Percentiles rank a stretch among this genome's conserved stretches.
These are phyloP conservation scores for Manihot esculenta DNA, from an alignment of 441 rosid species.

Conservation along the genomic window DNA sequence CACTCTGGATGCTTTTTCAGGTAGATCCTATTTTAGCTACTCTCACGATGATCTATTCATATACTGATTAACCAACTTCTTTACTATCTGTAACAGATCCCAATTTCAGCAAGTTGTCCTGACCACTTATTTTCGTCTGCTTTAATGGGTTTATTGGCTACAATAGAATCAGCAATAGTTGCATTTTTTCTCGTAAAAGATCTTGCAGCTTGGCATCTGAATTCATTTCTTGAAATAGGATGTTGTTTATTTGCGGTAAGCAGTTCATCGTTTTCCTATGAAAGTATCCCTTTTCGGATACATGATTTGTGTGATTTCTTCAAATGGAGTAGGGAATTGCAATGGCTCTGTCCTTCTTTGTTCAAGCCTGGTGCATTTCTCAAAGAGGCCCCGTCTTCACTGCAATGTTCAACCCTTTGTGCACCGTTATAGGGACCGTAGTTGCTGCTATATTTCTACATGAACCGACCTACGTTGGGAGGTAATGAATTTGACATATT, in stretches of 20 bases:
- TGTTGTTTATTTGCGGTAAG: conserved; percentile 47
- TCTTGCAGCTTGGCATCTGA: conserved; percentile 45
- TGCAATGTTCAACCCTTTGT: conserved; percentile 58
- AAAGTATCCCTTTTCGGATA: too few relatives aligned
- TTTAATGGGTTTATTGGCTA: conserved; percentile 60
- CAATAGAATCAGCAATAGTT: conserved; percentile 45
- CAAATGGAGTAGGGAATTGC: conserved; percentile 48
- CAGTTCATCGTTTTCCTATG: not conserved
- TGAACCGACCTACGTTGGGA: conserved; percentile 50
- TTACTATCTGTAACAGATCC: conserved; percentile 37
- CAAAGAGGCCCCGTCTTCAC: conserved; percentile 57
- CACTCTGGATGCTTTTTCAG: conserved; percentile 54
- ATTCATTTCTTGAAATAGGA: conserved; percentile 41
- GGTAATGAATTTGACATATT: conserved; percentile 30
- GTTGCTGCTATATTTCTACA: conserved; percentile 50
- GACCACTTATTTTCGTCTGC: conserved; percentile 52
- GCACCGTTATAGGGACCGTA: conserved; percentile 54
- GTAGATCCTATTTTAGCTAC: not conserved
- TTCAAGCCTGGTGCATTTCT: conserved; percentile 49
- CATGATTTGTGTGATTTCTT: too few relatives aligned
- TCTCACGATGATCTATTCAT: not conserved
- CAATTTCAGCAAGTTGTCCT: conserved; percentile 44
- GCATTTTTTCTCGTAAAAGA: conserved; percentile 39
- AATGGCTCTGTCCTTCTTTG: conserved; percentile 33
- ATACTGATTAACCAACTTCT: not conserved